phyloP scores from a whole-genome alignment of 1,284 basidiomycete genomes.

The Tausonia pullulans region DNA sequence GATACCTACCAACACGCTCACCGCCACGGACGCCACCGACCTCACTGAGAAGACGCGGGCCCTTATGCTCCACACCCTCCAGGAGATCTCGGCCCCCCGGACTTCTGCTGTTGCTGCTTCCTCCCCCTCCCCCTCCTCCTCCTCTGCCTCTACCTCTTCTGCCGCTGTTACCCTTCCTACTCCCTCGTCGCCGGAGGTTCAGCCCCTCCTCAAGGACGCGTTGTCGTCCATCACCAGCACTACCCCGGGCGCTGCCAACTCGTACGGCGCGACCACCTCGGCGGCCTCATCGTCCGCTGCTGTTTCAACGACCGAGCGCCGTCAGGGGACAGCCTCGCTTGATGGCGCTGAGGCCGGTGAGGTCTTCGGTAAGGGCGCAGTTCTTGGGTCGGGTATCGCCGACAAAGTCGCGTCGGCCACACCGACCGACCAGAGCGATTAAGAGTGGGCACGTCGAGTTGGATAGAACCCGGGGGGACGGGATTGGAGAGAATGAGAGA shows the following conservation, averaged over 20 bases:
- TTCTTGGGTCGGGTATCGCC: too few species aligned
- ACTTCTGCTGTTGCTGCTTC: too few species aligned
- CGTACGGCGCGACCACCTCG: background rate
- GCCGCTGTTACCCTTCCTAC: too few species aligned
- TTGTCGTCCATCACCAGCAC: background rate
- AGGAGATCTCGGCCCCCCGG: constrained; percentile 20
- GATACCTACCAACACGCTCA: constrained; percentile 38
- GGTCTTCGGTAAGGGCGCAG: background rate
- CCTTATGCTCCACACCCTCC: constrained; percentile 35
- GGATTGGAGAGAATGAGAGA: background rate
- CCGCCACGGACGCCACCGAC: constrained; percentile 34
- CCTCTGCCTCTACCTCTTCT: background rate
- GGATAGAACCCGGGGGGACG: background rate
- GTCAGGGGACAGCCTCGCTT: too few species aligned
- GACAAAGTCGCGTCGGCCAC: background rate
- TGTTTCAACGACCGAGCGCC: too few species aligned
- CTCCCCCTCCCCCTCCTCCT: constrained; percentile 18
- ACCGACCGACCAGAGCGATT: background rate
- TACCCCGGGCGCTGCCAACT: background rate
- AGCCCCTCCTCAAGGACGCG: background rate
- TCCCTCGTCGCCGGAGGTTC: background rate
- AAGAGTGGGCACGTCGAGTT: background rate
- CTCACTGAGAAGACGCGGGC: constrained; percentile 36
- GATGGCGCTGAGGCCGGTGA: background rate
- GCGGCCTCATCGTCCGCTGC: too few species aligned